Evolutionary conservation across 352 stramenopile species (phyloP), one percentile per base, ranked within the genome.

Genomic region (Globisporangium acanthophoron): DNA sequence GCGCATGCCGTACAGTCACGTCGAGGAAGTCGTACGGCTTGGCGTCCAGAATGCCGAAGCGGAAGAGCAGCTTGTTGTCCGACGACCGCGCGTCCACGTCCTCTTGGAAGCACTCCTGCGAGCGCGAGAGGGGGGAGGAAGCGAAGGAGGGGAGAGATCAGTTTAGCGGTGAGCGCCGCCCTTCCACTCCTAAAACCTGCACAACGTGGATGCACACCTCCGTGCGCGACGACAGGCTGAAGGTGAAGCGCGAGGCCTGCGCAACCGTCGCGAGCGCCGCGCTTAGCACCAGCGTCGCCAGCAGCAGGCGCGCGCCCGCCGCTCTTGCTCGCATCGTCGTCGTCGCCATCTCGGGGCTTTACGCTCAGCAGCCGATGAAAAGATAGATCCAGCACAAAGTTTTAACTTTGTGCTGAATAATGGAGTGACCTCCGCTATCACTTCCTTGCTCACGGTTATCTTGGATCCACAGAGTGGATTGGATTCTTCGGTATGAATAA

Each of bases 31-130:
- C 76, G 59, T 79, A 83, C 20, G 48, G 58, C 53, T 77, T 76
- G 24, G 76, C 70, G 56, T 87, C 76, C 4, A 85, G 40, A 47
- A 87, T 72, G 20, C 70, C 76, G 41, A 87, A 87, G 56, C 76
- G 76, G 56, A 85, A 81, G 33, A 87, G 74, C 61, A 87, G 59
- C 51, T 76, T 83, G 57, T 81, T 87, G 61, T 81, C 65, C 40
- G 72, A 74, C 16, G 76, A 51, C 12, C 74, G 67, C n/a, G 74
- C 73, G 27, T 81, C 73, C 51, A 87, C 74, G 37, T 82, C 67
- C 56, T 87, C 76, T 50, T 74, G 66, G 27, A 85, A 85, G 46
- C 76, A 87, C 70, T 85, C 76, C 74, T 87, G 40, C 45, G 27
- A 39, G 18, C 12, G 6, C 40, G 16, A 18, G 44, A 6, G 21